phyloP scores from a whole-genome alignment of 768 basidiomycete genomes.

The Dacryopinax primogenitus region DNA sequence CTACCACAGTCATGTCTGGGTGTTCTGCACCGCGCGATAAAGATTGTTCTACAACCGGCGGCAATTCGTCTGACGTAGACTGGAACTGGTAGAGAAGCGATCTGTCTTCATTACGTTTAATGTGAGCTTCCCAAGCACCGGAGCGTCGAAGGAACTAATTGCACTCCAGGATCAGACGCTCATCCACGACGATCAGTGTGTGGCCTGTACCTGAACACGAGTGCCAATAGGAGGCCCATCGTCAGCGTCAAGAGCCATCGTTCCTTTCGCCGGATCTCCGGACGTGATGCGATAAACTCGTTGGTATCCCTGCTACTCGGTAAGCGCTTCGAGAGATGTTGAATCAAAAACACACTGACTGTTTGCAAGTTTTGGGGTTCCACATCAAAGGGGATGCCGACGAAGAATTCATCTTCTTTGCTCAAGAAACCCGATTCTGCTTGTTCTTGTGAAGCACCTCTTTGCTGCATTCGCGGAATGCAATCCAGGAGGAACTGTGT shows the following conservation, averaged over 20 bases:
- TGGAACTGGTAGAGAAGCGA: background rate
- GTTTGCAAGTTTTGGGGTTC: slow-evolving; percentile 19
- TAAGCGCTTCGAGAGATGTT: background rate
- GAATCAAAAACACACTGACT: slow-evolving; percentile 10
- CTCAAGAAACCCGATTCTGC: slow-evolving; percentile 7
- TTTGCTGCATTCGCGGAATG: slow-evolving; percentile 27
- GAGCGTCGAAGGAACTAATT: slow-evolving; percentile 10
- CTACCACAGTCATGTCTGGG: slow-evolving; percentile 18
- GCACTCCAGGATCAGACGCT: background rate
- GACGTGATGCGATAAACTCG: slow-evolving; percentile 38
- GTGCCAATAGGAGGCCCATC: slow-evolving; percentile 41
- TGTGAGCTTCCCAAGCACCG: background rate
- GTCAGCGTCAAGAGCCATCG: slow-evolving; percentile 45
- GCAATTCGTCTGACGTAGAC: background rate
- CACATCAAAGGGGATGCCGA: slow-evolving; percentile 28
- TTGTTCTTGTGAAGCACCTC: slow-evolving; percentile 11
- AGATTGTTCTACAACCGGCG: background rate
- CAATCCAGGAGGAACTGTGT: slow-evolving; percentile 45
- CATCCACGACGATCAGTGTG: background rate
- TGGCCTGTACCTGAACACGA: slow-evolving; percentile 36
- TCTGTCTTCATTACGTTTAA: background rate
- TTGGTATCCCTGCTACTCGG: background rate
- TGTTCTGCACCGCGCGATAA: background rate
- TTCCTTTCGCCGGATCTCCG: slow-evolving; percentile 59
- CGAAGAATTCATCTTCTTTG: slow-evolving; percentile 47